phyloP scores from a whole-genome alignment of 352 stramenopile genomes.

The Saprolegnia diclina region DNA sequence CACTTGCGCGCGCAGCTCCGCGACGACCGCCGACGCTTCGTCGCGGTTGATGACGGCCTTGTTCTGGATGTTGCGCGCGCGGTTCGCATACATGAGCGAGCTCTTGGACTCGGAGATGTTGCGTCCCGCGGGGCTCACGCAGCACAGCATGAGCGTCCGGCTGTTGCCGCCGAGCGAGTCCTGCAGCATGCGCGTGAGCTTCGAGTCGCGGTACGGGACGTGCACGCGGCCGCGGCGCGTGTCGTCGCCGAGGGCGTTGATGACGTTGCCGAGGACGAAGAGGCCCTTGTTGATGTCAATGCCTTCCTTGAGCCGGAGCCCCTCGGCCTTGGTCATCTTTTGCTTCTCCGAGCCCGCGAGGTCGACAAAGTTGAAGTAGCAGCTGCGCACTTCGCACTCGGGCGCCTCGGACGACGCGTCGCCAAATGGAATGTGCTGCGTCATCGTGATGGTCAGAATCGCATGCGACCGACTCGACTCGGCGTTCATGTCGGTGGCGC shows the following conservation, averaged over 20 bases:
- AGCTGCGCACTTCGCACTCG: slow-evolving; percentile 73
- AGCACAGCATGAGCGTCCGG: slow-evolving; percentile 89
- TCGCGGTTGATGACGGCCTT: slow-evolving; percentile 84
- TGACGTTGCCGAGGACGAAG: slow-evolving; percentile 96
- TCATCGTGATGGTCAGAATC: slow-evolving; percentile 87
- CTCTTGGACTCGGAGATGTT: slow-evolving; percentile 91
- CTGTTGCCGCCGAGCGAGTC: slow-evolving; percentile 88
- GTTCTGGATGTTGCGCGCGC: slow-evolving; percentile 87
- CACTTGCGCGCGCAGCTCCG: slow-evolving; percentile 71
- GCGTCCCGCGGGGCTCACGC: slow-evolving; percentile 86
- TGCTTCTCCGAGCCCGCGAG: slow-evolving; percentile 89
- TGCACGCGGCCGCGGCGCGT: slow-evolving; percentile 87
- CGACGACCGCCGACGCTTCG: slow-evolving; percentile 60
- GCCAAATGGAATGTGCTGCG: slow-evolving; percentile 70
- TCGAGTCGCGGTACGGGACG: slow-evolving; percentile 92
- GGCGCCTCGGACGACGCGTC: slow-evolving; percentile 34
- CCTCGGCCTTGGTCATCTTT: slow-evolving; percentile 93
- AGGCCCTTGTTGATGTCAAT: slow-evolving; percentile 99
- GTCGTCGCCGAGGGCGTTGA: slow-evolving; percentile 92
- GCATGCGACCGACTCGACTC: slow-evolving; percentile 87
- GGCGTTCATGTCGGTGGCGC: slow-evolving; percentile 90
- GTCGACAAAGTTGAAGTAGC: slow-evolving; percentile 91
- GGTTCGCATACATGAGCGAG: slow-evolving; percentile 89
- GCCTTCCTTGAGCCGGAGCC: slow-evolving; percentile 90
- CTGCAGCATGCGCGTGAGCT: slow-evolving; percentile 91